These are phyloP conservation scores for Nemania diffusa DNA, from an alignment of 2,329 filamentous ascomycete species.

Conservation along the genomic window DNA sequence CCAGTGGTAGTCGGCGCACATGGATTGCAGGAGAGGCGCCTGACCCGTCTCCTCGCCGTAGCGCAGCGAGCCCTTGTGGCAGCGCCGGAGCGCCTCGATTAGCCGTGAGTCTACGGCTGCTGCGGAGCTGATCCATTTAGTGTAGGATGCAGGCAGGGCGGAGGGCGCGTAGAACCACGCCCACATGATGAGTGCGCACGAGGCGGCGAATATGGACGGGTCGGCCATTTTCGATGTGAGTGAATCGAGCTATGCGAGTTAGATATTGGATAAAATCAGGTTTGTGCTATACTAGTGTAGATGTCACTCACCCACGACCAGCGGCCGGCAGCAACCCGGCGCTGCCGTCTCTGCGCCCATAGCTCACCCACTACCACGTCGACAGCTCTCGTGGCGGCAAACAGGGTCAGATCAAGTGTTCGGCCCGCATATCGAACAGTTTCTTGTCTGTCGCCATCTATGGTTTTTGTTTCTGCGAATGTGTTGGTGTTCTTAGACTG, in stretches of 20 bases:
- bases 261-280: background rate
- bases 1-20: conserved; percentile 77
- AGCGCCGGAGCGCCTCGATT: conserved; percentile 76
- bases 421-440: conserved; percentile 66
- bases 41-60: conserved; percentile 81
- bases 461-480: conserved; percentile 55
- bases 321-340: conserved; percentile 55
- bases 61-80: conserved; percentile 68
- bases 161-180: conserved; percentile 83
- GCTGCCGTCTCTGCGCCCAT: conserved; percentile 65
- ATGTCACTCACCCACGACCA: conserved; percentile 58
- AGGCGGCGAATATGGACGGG: conserved; percentile 75
- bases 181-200: conserved; percentile 85
- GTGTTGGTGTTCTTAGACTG: conserved; percentile 63
- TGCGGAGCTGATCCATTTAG: conserved; percentile 82
- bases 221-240: conserved; percentile 64
- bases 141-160: conserved; percentile 77
- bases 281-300: background rate
- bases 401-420: conserved; percentile 85
- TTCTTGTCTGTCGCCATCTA: conserved; percentile 45
- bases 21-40: conserved; percentile 71
- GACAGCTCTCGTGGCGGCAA: conserved; percentile 75
- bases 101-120: conserved; percentile 80
- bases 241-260: conserved; percentile 51
- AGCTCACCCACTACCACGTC: conserved; percentile 75